Percentiles rank a stretch among this genome's conserved stretches.
These are phyloP conservation scores for Athelia psychrophila DNA, from an alignment of 1,284 basidiomycete genomes.

Conservation along the genomic window DNA sequence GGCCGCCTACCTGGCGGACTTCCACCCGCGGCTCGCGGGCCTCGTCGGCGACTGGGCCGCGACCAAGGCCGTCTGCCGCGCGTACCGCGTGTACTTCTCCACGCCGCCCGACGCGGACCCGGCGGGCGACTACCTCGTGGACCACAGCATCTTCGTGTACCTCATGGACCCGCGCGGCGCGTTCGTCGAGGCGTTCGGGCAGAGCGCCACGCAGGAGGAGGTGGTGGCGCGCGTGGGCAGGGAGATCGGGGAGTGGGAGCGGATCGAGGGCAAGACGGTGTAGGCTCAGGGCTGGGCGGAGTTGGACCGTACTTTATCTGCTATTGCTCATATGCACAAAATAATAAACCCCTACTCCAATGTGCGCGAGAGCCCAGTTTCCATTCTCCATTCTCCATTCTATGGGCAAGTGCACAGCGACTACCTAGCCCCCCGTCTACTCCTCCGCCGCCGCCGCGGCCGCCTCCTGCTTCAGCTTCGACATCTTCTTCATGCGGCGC, in stretches of 20 bases:
- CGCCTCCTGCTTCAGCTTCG: conserved; percentile 69
- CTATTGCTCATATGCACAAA: background rate
- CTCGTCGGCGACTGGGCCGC: conserved; percentile 86
- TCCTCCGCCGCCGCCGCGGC: conserved; percentile 43
- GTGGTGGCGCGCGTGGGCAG: conserved; percentile 62
- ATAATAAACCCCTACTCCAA: background rate
- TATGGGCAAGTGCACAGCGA: too few species aligned
- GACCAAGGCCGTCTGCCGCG: conserved; percentile 89
- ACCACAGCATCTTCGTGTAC: conserved; percentile 97
- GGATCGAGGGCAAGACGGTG: background rate
- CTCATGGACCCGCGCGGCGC: conserved; percentile 95
- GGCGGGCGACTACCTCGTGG: conserved; percentile 91
- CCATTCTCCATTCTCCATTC: background rate
- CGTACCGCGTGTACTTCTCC: conserved; percentile 97
- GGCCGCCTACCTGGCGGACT: conserved; percentile 70
- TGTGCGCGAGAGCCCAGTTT: background rate
- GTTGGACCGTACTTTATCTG: background rate
- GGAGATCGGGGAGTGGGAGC: conserved; percentile 57
- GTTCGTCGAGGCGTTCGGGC: conserved; percentile 97
- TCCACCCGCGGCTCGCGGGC: conserved; percentile 89
- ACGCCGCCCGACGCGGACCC: conserved; percentile 91
- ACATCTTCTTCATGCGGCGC: conserved; percentile 79
- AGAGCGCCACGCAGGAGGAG: conserved; percentile 71
- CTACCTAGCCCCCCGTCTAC: background rate
- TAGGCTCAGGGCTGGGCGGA: background rate